Base-by-base conservation (phyloP, 2,329 filamentous ascomycete genomes). In the Fusarium robinianum region DNA sequence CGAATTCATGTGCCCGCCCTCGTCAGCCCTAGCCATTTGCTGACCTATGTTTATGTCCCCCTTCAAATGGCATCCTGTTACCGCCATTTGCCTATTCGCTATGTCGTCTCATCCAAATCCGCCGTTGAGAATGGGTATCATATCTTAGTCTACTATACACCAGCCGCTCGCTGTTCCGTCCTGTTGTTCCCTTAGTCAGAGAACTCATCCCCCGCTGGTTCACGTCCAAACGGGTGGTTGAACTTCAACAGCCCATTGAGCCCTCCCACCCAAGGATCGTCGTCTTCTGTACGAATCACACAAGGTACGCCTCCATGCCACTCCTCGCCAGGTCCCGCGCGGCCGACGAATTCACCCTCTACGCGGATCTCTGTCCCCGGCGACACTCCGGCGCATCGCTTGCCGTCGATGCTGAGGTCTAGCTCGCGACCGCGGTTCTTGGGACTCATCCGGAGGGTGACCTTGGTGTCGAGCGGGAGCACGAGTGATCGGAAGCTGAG, bases 231-330 rank as follows among this genome's bases (percentile, higher is more conserved):
- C 0, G 92, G 91, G 71, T 96, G 89, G 67, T 99, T 99, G 67
- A 97, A 99, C 72, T 99, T 99, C 58, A 99, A 72, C 62, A 97
- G 66, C 8, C 90, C 89, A 64, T 96, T 99, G 63, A 99, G 70
- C 0, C 94, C 92, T 1, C 92, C 92, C 3, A 99, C 92, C 94
- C 94, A 99, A 12, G 92, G 90, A 67, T 97, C 92, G 61, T 96
- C 90, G 31, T 85, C 80, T 51, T 84, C 80, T 3, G 72, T 70
- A 31, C 90, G 77, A 62, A 96, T 94, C 21, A 97, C 88, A 64
- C 90, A 95, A 3, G 94, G 94, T 10, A 97, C 91, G 8, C 92
- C 92, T 17, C 91, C 89, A 21, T 79, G 75, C 87, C 79, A 83
- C 34, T 78, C 75, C 36, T 70, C 67, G 1, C 66, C 67, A 0